Evolutionary conservation across 2,329 filamentous ascomycete genomes (phyloP).

Genomic region (Canariomyces notabilis): DNA sequence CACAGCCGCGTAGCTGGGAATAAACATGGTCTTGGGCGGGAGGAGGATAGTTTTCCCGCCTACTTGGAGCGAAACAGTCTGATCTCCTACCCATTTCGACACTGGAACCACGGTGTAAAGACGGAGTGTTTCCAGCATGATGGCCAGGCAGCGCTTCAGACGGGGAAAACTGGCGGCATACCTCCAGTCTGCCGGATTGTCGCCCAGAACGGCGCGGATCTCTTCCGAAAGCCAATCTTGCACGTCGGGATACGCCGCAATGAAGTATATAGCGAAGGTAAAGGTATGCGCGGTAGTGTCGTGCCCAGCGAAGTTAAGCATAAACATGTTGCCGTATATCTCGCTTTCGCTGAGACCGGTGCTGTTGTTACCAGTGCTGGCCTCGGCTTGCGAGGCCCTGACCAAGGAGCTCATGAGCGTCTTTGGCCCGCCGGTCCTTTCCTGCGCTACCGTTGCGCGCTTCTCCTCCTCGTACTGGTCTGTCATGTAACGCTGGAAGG

Average conservation of each 20-base stretch:
- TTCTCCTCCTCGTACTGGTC: conserved; percentile 29
- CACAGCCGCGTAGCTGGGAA: conserved; percentile 20
- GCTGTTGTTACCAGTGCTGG: too few relatives aligned
- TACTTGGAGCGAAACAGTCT: conserved; percentile 15
- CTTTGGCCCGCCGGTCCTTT: background rate
- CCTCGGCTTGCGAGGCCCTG: conserved; percentile 11
- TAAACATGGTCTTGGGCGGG: conserved; percentile 24
- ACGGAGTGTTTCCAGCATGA: conserved; percentile 40
- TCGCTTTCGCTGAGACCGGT: conserved; percentile 36
- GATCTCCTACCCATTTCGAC: conserved; percentile 25
- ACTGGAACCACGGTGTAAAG: conserved; percentile 34
- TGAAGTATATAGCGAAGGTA: conserved; percentile 37
- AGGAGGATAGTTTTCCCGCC: conserved; percentile 18
- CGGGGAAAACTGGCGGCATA: conserved; percentile 36
- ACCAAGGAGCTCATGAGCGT: conserved; percentile 13
- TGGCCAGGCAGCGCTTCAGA: conserved; percentile 36
- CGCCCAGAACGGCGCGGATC: conserved; percentile 26
- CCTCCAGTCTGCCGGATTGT: conserved; percentile 28
- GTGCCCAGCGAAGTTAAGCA: conserved; percentile 47
- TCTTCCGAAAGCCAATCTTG: conserved; percentile 44
- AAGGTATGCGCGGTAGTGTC: conserved; percentile 46
- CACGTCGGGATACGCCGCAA: conserved; percentile 40
- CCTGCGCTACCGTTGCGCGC: too few relatives aligned
- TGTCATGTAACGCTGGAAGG: conserved; percentile 29
- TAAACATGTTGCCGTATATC: too few relatives aligned